phyloP scores from a whole-genome alignment of 2,329 filamentous ascomycete species.

The Tolypocladium inflatum region DNA sequence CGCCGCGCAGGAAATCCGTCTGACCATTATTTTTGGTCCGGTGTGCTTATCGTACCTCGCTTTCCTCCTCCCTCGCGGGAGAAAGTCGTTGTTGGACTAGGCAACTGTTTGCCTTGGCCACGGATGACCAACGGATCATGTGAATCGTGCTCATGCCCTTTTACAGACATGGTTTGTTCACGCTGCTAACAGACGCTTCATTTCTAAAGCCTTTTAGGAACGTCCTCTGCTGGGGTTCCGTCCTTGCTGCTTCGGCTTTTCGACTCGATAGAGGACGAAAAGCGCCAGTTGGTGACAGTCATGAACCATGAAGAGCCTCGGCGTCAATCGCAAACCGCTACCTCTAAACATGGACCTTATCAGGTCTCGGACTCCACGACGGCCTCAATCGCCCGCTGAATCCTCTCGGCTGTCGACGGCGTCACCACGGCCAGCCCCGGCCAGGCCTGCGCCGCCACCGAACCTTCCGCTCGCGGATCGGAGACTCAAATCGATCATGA shows the following conservation, averaged over 20 bases:
- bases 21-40: background rate
- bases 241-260: background rate
- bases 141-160: background rate
- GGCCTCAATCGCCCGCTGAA: background rate
- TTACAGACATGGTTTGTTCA: background rate
- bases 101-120: background rate
- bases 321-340: background rate
- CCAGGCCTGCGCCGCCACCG: background rate
- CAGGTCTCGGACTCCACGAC: background rate
- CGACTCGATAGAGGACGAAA: background rate
- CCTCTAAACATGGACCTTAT: background rate
- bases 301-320: background rate
- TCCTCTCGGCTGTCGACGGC: background rate
- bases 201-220: background rate
- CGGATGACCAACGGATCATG: background rate
- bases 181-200: background rate
- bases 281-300: background rate
- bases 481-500: constrained; percentile 9
- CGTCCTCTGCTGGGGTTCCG: background rate
- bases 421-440: background rate
- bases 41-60: background rate
- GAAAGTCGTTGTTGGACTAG: background rate
- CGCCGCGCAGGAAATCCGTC: background rate
- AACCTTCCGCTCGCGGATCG: constrained; percentile 5
- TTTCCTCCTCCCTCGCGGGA: background rate